A percentile compares a stretch with the other conserved stretches of the same genome.
phyloP scores from a whole-genome alignment of 1,284 basidiomycete species.

The Irpex sp. region DNA sequence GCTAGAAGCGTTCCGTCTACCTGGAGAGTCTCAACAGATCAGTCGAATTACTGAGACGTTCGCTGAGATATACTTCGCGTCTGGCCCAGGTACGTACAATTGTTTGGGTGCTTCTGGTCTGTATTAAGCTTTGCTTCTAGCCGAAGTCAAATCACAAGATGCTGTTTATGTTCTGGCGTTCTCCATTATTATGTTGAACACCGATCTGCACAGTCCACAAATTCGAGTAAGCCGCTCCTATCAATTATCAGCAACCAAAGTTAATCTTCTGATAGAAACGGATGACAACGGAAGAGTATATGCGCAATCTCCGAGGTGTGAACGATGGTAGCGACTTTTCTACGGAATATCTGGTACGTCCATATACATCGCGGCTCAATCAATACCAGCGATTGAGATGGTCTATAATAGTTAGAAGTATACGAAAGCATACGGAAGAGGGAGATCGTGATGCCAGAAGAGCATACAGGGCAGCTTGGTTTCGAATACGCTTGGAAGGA shows the following conservation, averaged over 20 bases:
- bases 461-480: conserved; percentile 94
- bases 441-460: conserved; percentile 98
- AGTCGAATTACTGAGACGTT: conserved; percentile 94
- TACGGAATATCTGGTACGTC: conserved; percentile 76
- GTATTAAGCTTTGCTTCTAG: conserved; percentile 35
- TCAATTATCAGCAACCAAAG: conserved; percentile 12
- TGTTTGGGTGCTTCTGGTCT: neutral
- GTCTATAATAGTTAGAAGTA: conserved; percentile 64
- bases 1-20: conserved; percentile 91
- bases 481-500: conserved; percentile 99
- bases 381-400: neutral
- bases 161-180: conserved; percentile 94
- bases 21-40: conserved; percentile 96
- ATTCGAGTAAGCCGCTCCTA: conserved; percentile 57
- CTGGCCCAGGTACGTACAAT: conserved; percentile 60
- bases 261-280: conserved; percentile 61
- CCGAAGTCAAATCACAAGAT: conserved; percentile 88
- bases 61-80: conserved; percentile 86
- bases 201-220: conserved; percentile 97
- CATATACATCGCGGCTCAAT: neutral
- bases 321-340: conserved; percentile 88
- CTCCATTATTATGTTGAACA: conserved; percentile 98
- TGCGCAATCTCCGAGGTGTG: conserved; percentile 88
- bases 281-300: conserved; percentile 96
- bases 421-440: conserved; percentile 93